Percentiles rank a stretch among this genome's conserved stretches.
Conservation (phyloP, 495 filamentous ascomycete species). For the Podospora appendiculata region DNA sequence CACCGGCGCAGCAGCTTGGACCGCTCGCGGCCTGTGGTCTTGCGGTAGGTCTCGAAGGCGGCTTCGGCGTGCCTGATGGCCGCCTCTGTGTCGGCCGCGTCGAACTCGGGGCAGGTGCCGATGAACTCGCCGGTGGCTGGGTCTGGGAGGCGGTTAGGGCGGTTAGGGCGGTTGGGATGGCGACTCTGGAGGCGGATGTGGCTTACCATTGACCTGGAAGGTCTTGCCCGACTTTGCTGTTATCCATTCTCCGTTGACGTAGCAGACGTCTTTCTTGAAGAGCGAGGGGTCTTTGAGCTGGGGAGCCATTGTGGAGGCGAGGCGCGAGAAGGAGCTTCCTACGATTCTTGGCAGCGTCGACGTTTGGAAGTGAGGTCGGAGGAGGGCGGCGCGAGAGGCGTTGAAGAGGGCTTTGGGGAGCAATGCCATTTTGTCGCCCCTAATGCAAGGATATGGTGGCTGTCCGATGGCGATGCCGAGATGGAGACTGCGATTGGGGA, state of each 20-base stretch:
- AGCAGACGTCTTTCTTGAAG: slow-evolving; percentile 68
- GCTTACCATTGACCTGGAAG: slow-evolving; percentile 65
- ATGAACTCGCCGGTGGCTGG: slow-evolving; percentile 74
- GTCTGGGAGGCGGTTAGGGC: slow-evolving; percentile 46
- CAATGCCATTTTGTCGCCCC: slow-evolving; percentile 8
- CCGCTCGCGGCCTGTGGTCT: slow-evolving; percentile 69
- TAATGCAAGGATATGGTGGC: no score
- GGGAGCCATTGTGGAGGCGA: slow-evolving; percentile 33
- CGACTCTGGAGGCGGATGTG: neutral
- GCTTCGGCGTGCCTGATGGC: slow-evolving; percentile 70
- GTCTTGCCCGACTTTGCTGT: slow-evolving; percentile 66
- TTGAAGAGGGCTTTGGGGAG: slow-evolving; percentile 29
- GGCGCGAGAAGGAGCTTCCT: slow-evolving; percentile 15
- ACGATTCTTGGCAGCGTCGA: slow-evolving; percentile 24
- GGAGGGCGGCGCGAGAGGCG: slow-evolving; percentile 16
- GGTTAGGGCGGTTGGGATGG: neutral
- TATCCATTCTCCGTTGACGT: slow-evolving; percentile 83
- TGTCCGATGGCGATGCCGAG: no score
- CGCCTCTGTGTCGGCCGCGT: slow-evolving; percentile 60
- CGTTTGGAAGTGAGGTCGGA: slow-evolving; percentile 28
- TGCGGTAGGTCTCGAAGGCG: slow-evolving; percentile 70
- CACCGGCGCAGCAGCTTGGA: slow-evolving; percentile 78
- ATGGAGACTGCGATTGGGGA: no score
- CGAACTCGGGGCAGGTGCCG: slow-evolving; percentile 77
- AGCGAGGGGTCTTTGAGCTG: slow-evolving; percentile 75